Conservation (phyloP, 2,329 filamentous ascomycete genomes). For the Boeremia exigua region DNA sequence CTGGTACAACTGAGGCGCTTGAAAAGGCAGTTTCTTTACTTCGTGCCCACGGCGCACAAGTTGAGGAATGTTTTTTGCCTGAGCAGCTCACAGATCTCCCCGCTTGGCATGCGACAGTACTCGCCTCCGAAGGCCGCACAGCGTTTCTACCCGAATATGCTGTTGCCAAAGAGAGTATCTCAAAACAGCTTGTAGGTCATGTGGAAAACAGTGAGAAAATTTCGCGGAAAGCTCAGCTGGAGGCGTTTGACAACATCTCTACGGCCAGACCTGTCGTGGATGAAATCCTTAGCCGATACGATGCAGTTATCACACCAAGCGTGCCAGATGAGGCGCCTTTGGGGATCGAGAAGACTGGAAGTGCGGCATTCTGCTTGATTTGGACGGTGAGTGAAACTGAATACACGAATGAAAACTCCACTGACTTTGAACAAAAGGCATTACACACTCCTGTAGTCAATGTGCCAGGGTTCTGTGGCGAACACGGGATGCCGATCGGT, state of each 20-base stretch:
- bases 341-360: conserved; percentile 62
- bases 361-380: conserved; percentile 57
- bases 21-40: conserved; percentile 44
- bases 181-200: conserved; percentile 54
- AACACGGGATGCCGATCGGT: conserved; percentile 65
- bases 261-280: conserved; percentile 63
- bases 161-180: conserved; percentile 55
- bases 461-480: conserved; percentile 66
- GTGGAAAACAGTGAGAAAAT: conserved; percentile 58
- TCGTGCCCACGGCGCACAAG: conserved; percentile 56
- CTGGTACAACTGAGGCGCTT: conserved; percentile 46
- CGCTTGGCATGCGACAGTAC: conserved; percentile 60
- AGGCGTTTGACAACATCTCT: conserved; percentile 63
- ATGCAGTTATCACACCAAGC: conserved; percentile 64
- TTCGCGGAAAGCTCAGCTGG: conserved; percentile 57
- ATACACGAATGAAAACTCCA: not conserved
- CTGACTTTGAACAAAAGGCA: conserved; percentile 18
- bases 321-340: conserved; percentile 65
- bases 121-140: conserved; percentile 60
- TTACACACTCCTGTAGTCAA: conserved; percentile 70
- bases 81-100: conserved; percentile 56
- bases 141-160: conserved; percentile 63
- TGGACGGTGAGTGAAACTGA: conserved; percentile 52
- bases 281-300: conserved; percentile 58
- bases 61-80: conserved; percentile 64